Base-by-base conservation (phyloP, 768 basidiomycete species). In the Tricholoma matsutake region DNA sequence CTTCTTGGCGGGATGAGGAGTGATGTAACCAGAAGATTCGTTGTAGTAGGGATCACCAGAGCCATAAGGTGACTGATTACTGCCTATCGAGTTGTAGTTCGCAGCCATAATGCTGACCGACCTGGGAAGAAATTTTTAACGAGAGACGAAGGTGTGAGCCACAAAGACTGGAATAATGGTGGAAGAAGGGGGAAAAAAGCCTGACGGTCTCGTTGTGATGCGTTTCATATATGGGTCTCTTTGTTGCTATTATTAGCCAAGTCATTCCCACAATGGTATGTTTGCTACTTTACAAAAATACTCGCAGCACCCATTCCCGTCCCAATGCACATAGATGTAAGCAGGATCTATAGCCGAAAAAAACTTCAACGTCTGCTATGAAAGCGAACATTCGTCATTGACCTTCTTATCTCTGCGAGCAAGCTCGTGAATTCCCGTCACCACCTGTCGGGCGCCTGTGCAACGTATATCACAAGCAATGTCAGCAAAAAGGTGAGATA, bases 281-380 rank as follows among this genome's bases (percentile, higher is more conserved):
- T 25, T 57, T 68, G 73, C 58, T 90, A 88, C 54, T 82, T 77
- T 2, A 91, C 73, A 72, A 92, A 92, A 14, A 92, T 78, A 0
- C 78, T 87, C 18, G 90, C 91, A 8, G 92, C 93, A n/a, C 92
- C 92, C 92, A 94, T 94, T n/a, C 93, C 91, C 11, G 88, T 88
- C 16, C 89, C 86, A 57, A 96, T 88, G 68, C 93, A 95, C 92
- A 95, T 95, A 13, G 86, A 87, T 3, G 91, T 94, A n/a, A 93
- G 83, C 51, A 96, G 78, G 6, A 95, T 76, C 90, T 91, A 57
- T 13, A 31, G 47, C n/a, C 13, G 29, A 56, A 39, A 14, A 13
- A 14, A 57, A 34, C 62, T 55, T 65, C 64, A 45, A 25, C 10
- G 25, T 28, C 62, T 28, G n/a, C 31, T 39, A 51, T 22, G 41